Base-by-base conservation (phyloP, 1,284 basidiomycete species). In the Fomitopsis schrenkii region DNA sequence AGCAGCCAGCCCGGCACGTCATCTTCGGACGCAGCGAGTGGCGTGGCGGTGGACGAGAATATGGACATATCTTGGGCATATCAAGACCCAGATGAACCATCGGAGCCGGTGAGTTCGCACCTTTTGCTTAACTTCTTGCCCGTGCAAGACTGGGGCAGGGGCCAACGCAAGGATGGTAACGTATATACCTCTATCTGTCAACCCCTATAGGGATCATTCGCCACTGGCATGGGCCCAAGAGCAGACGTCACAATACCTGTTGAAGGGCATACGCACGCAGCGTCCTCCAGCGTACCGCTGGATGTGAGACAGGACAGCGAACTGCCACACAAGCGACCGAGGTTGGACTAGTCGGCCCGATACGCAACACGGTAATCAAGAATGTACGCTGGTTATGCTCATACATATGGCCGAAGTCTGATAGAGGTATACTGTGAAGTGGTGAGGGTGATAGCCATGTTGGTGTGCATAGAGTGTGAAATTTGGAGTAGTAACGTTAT, bases 1-100 rank as follows among this genome's bases (percentile, higher is more conserved):
- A 14, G 15, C 12, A 36, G 5, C 10, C 38, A 44, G 3, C 17
- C 17, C 15, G 19, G 19, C 30, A 28, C 55, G 7, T 30, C 55
- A 22, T 14, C 14, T 45, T n/a, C 40, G n/a, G n/a, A 7, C 3
- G 19, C 28, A 19, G 26, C 17, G 3, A 22, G 30, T 14, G 15
- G n/a, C n/a, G 35, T 6, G 10, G 3, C 38, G 5, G 35, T 36
- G 17, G 59, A 61, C 4, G 41, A 53, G 5, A 35, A 19, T 19
- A 42, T 44, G 38, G 58, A 59, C 35, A 54, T 59, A 12, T 60
- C 62, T 6, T 63, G 62, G 62, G 58, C 50, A 14, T 63, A 42
- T 28, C 36, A 53, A 26, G 58, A 62, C 19, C 58, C 53, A n/a
- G 46, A 53, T 36, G 60, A 61, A 30, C 30, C 36, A 33, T 1